These are phyloP conservation scores for Paramarasmius palmivorus DNA, from an alignment of 1,284 basidiomycete species.

Conservation along the genomic window DNA sequence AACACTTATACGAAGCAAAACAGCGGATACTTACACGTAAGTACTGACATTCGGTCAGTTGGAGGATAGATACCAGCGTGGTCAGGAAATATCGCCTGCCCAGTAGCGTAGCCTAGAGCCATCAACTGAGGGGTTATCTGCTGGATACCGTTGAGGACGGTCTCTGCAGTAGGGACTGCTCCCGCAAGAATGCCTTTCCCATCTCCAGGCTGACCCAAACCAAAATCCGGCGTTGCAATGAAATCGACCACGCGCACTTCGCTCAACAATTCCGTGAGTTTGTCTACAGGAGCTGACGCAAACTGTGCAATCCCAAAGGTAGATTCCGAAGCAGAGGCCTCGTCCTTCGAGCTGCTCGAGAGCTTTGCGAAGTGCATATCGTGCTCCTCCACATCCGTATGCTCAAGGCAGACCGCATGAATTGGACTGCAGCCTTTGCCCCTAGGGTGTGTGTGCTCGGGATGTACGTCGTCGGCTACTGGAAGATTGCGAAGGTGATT, in stretches of 20 bases:
- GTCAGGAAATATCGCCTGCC: constrained; percentile 63
- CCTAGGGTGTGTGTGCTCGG: constrained; percentile 19
- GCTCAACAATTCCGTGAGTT: constrained; percentile 47
- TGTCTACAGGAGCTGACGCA: constrained; percentile 48
- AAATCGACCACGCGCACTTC: constrained; percentile 59
- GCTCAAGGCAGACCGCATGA: constrained; percentile 70
- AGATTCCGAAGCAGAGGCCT: constrained; percentile 5
- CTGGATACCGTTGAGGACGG: constrained; percentile 64
- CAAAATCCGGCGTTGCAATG: constrained; percentile 35
- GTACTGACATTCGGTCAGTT: constrained; percentile 69
- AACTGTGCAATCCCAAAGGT: constrained; percentile 34
- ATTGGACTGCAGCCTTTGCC: constrained; percentile 48
- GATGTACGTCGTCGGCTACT: constrained; percentile 27
- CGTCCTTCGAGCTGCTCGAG: constrained; percentile 10
- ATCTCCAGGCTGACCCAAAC: constrained; percentile 56
- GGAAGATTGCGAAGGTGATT: constrained; percentile 60
- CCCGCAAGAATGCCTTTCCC: constrained; percentile 66
- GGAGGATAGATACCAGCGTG: constrained; percentile 73
- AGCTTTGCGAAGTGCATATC: constrained; percentile 53
- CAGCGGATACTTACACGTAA: constrained; percentile 65
- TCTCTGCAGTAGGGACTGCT: constrained; percentile 70
- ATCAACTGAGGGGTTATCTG: constrained; percentile 75
- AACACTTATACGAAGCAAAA: constrained; percentile 2
- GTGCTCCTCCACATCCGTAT: constrained; percentile 61
- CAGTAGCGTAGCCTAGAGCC: constrained; percentile 75